phyloP scores from a whole-genome alignment of 176 grass and related monocot genomes.

The Zea mays region Zm-B73-REFERENCE-NAM-5.0 NC_050104.1:154169501-154170000 shows the following conservation, averaged over 20 bases:
- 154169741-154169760: slow-evolving; percentile 7
- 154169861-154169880: neutral
- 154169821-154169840: slow-evolving; percentile 7
- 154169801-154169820: neutral
- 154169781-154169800: too few relatives aligned
- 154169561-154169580: neutral
- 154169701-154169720: neutral
- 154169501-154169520: neutral
- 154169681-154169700: too few relatives aligned
- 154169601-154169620: neutral
- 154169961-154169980: neutral
- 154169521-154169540: neutral
- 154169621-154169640: neutral
- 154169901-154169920: neutral
- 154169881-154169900: neutral
- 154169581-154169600: neutral
- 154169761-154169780: neutral
- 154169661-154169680: neutral
- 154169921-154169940: neutral
- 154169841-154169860: neutral
- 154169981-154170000: neutral
- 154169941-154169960: neutral
- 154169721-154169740: neutral
- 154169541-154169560: neutral
- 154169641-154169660: neutral